A percentile compares a stretch with the other conserved stretches of the same genome.
These are phyloP conservation scores for Solanum hybrid DNA, from an alignment of 305 asterid species.

Conservation along the genomic window DNA sequence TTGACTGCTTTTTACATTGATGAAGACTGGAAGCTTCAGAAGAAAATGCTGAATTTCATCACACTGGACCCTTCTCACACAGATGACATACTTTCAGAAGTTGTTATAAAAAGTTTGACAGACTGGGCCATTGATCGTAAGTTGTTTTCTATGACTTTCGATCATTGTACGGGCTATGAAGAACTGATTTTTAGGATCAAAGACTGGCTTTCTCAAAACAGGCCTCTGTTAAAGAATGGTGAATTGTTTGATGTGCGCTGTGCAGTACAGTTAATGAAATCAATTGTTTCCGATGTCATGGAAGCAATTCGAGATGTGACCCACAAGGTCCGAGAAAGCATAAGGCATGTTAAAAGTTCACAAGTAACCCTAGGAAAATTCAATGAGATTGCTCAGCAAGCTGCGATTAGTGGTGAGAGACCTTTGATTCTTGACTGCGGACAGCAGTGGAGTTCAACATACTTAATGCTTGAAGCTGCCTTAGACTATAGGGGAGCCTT, in stretches of 20 bases:
- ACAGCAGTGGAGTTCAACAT: constrained; percentile 67
- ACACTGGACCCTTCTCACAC: constrained; percentile 57
- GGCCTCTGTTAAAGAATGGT: constrained; percentile 60
- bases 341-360: constrained; percentile 62
- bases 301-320: constrained; percentile 49
- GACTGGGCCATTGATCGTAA: constrained; percentile 75
- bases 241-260: constrained; percentile 72
- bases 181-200: constrained; percentile 55
- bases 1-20: constrained; percentile 72
- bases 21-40: constrained; percentile 78
- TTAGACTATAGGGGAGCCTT: constrained; percentile 56
- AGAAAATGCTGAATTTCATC: constrained; percentile 68
- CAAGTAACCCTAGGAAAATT: constrained; percentile 53
- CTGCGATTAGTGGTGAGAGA: constrained; percentile 41
- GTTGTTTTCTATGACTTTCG: constrained; percentile 83
- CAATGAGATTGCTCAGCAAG: constrained; percentile 55
- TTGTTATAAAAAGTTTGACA: constrained; percentile 53
- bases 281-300: constrained; percentile 57
- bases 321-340: constrained; percentile 56
- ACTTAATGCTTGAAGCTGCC: constrained; percentile 74
- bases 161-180: constrained; percentile 53
- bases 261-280: constrained; percentile 60
- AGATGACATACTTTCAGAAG: constrained; percentile 67
- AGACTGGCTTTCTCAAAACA: constrained; percentile 65
- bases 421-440: constrained; percentile 61